Conservation (phyloP, 2,329 filamentous ascomycete species). For the Alternaria sp. region DNA sequence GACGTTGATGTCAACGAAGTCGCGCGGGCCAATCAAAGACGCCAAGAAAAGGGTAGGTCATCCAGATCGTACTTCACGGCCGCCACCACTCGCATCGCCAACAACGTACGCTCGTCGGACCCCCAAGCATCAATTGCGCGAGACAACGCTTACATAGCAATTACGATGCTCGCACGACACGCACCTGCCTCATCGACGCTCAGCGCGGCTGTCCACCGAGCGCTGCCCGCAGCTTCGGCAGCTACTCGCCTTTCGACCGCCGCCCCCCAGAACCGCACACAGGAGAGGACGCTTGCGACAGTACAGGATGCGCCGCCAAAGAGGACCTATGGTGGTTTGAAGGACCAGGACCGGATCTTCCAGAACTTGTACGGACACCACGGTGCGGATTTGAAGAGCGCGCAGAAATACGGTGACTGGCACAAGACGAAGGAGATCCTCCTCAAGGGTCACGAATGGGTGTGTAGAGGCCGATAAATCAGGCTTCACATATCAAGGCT, state of each 20-base stretch:
- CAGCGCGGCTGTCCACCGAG: conserved; percentile 52
- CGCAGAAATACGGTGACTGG: conserved; percentile 99
- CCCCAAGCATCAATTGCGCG: conserved; percentile 52
- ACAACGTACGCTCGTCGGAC: conserved; percentile 40
- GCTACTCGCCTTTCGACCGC: conserved; percentile 51
- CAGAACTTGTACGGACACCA: conserved; percentile 97
- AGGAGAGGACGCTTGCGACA: conserved; percentile 73
- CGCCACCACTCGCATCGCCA: conserved; percentile 40
- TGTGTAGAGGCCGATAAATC: conserved; percentile 45
- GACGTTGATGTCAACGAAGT: conserved; percentile 36
- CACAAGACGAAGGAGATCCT: conserved; percentile 99
- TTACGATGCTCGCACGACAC: conserved; percentile 55
- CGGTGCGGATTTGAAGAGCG: conserved; percentile 88
- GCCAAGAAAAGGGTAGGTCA: conserved; percentile 29
- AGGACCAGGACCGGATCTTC: conserved; percentile 98
- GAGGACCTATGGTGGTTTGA: conserved; percentile 81
- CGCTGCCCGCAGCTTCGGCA: conserved; percentile 52
- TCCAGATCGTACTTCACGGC: conserved; percentile 38
- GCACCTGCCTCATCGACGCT: conserved; percentile 52
- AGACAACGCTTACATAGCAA: conserved; percentile 33
- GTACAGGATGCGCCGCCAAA: conserved; percentile 64
- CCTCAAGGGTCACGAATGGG: conserved; percentile 95
- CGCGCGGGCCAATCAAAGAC: conserved; percentile 30
- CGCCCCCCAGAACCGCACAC: conserved; percentile 56
- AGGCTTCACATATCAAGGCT: conserved; percentile 20